Evolutionary conservation across 208 protist genomes (phyloP), one percentile per base, ranked within the genome.

Genomic region (Crithidia fasciculata): DNA sequence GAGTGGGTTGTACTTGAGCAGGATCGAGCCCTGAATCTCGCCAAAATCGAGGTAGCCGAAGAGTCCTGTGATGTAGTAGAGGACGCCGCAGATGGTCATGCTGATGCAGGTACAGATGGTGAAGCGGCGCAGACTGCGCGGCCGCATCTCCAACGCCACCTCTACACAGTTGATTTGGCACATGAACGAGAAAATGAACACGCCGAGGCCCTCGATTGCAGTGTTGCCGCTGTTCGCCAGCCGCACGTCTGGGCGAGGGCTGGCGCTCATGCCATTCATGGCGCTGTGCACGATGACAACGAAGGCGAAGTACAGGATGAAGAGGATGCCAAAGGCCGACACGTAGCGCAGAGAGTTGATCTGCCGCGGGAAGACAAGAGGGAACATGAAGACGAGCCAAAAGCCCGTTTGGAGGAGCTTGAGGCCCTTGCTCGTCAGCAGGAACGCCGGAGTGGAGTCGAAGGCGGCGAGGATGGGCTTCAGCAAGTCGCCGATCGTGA

Each of bases 41-140:
- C 83, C 84, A 72, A 93, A 91, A 58, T 93, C 87, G 8, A 85
- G 43, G 72, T 92, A 93, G 37, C 90, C 85, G 52, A 92, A 89
- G 28, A 92, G 53, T 4, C 83, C 85, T 5, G 80, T 73, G 53
- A 88, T 1, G 12, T 69, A 78, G 80, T 95, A 95, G 10, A 95
- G 69, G 5, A 79, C 5, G 15, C 64, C 58, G 65, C 84, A 91
- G 36, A 91, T 53, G 16, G 57, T 37, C 71, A 95, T 88, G 40
- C 82, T 80, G 10, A 83, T 16, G 6, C 58, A 36, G 3, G 72
- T 63, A 49, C 50, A 66, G 6, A 80, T 8, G 12, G 73, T 81
- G 64, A 87, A 74, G 54, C 61, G 54, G 5, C 53, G 5, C 7
- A 80, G 28, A n/a, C 16, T 75, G 18, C 72, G 79, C 28, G 76